Conservation (phyloP, 345 rosid species). For the Rhodamnia rubescens region DNA sequence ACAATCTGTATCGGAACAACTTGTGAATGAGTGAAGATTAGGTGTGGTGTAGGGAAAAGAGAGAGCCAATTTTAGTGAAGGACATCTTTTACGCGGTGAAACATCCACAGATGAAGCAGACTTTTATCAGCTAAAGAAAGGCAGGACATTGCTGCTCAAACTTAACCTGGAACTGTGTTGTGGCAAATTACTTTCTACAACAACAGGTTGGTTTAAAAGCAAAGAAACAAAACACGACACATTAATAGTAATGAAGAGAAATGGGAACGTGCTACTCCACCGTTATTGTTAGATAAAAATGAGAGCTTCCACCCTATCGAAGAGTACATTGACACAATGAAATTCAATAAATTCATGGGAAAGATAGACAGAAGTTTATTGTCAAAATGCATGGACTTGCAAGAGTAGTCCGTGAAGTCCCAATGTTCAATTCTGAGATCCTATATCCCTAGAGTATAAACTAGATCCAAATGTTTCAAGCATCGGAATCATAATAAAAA, state of each 20-base stretch:
- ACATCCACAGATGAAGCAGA: not conserved
- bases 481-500: not conserved
- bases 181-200: not conserved
- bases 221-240: not conserved
- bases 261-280: not conserved
- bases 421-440: not conserved
- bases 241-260: not conserved
- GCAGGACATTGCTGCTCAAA: not conserved
- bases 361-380: not conserved
- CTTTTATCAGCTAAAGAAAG: not conserved
- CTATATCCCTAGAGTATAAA: not conserved
- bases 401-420: not conserved
- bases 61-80: not conserved
- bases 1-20: not conserved
- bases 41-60: not conserved
- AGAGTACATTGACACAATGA: not conserved
- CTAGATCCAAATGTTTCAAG: not conserved
- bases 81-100: not conserved
- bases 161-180: not conserved
- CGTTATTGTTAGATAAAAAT: not conserved
- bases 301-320: not conserved
- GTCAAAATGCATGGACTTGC: not conserved
- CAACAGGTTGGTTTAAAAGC: not conserved
- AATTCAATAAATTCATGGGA: not conserved
- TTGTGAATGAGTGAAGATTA: not conserved